These are phyloP conservation scores for Backusella australiensis DNA, from an alignment of 192 early-diverging fungal species.

Conservation along the genomic window DNA sequence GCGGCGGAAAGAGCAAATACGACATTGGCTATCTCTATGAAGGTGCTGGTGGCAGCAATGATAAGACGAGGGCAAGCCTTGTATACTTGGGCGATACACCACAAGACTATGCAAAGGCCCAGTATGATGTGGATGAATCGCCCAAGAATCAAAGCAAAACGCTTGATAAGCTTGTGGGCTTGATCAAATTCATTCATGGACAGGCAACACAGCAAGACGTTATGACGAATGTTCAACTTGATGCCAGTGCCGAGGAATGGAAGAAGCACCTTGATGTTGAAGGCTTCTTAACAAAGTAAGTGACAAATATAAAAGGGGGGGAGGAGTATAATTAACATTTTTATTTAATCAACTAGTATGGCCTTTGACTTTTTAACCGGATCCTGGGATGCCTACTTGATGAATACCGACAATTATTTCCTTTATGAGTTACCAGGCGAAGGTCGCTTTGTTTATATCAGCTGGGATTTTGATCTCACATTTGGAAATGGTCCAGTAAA, in stretches of 20 bases:
- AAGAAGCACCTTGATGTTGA: constrained; percentile 22
- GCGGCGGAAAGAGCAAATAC: not conserved
- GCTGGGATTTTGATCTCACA: constrained; percentile 28
- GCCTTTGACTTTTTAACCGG: constrained; percentile 30
- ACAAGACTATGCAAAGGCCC: not conserved
- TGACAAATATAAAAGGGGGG: not conserved
- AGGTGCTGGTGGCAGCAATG: not conserved
- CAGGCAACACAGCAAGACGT: constrained; percentile 2
- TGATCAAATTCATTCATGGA: constrained; percentile 32
- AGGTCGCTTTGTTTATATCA: constrained; percentile 14
- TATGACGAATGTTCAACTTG: not conserved
- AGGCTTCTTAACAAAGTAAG: constrained; percentile 32
- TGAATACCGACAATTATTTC: constrained; percentile 32
- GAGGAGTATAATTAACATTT: not conserved
- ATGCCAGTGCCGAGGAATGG: constrained; percentile 8
- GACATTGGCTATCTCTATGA: constrained; percentile 3
- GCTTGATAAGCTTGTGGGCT: constrained; percentile 2
- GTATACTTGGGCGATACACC: constrained; percentile 19
- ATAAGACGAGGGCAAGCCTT: not conserved
- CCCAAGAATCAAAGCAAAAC: not conserved
- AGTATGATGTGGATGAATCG: not conserved
- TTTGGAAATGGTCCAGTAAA: constrained; percentile 27
- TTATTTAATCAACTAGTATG: constrained; percentile 19
- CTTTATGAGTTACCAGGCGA: constrained; percentile 23
- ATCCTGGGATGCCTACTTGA: constrained; percentile 25